Evolutionary conservation across 345 rosid species (phyloP).

Genomic region (Bruguiera gymnorhiza): DNA sequence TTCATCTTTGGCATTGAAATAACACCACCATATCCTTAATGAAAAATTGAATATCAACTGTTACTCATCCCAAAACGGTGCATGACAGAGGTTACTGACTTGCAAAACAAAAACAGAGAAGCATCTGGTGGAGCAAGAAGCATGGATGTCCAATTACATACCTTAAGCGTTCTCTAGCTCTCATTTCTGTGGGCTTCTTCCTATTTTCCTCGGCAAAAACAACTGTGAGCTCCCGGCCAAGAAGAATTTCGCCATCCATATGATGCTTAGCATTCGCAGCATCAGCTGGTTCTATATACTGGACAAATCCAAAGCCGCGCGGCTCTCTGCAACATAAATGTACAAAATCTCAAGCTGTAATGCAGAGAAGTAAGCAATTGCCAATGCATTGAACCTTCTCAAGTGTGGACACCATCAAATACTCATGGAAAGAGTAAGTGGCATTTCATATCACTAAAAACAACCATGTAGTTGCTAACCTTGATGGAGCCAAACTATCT

Average conservation of each 20-base stretch:
- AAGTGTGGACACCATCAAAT: slow-evolving; percentile 18
- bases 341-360: slow-evolving; percentile 1
- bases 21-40: too few species aligned
- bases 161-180: slow-evolving; percentile 69
- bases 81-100: too few species aligned
- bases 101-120: too few species aligned
- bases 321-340: slow-evolving; percentile 57
- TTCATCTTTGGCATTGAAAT: too few species aligned
- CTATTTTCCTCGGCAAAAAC: slow-evolving; percentile 90
- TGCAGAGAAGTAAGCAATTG: neutral
- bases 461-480: slow-evolving; percentile 59
- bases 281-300: slow-evolving; percentile 76
- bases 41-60: too few species aligned
- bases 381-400: neutral
- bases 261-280: slow-evolving; percentile 85
- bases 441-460: slow-evolving; percentile 30
- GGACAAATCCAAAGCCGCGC: slow-evolving; percentile 92
- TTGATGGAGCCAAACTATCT: slow-evolving; percentile 43
- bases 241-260: slow-evolving; percentile 79
- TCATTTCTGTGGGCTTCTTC: slow-evolving; percentile 91
- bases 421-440: slow-evolving; percentile 19
- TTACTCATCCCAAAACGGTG: too few species aligned
- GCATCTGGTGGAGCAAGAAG: too few species aligned
- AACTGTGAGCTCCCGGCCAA: slow-evolving; percentile 73
- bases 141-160: slow-evolving; percentile 3